Evolutionary conservation across 345 rosid species (phyloP).

Genomic region (Aquilaria yunnanensis): DNA sequence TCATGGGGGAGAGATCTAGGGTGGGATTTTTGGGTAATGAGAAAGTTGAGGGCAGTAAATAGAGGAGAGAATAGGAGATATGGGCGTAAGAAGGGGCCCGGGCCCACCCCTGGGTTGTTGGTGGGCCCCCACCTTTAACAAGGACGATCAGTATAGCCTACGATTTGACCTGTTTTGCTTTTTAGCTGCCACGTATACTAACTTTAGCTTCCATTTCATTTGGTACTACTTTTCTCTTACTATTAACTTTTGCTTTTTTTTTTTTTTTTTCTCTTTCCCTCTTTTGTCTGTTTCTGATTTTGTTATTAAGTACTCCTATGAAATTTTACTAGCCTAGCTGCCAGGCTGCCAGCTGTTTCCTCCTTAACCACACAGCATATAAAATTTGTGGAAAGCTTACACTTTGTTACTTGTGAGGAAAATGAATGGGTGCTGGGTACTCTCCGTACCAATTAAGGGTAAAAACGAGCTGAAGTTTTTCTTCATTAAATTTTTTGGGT

Average conservation of each 20-base stretch:
- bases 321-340: too few relatives aligned
- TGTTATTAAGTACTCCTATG: too few relatives aligned
- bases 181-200: conserved; percentile 52
- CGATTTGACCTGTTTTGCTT: conserved; percentile 54
- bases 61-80: conserved; percentile 2
- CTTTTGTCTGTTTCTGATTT: not conserved
- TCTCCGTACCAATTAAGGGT: too few relatives aligned
- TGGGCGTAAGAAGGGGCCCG: conserved; percentile 12
- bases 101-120: conserved; percentile 28
- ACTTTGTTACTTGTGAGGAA: too few relatives aligned
- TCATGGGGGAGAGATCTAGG: not conserved
- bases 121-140: conserved; percentile 9
- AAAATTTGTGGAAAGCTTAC: too few relatives aligned
- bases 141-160: conserved; percentile 42
- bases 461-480: too few relatives aligned
- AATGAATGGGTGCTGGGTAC: too few relatives aligned
- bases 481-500: too few relatives aligned
- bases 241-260: conserved; percentile 1
- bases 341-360: too few relatives aligned
- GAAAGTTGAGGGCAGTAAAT: conserved; percentile 14
- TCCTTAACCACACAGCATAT: too few relatives aligned
- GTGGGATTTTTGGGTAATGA: not conserved
- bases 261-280: conserved; percentile 7
- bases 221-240: too few relatives aligned
- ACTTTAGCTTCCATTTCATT: conserved; percentile 13